Conservation (phyloP, 176 grass and related monocot genomes). For the Triticum turgidum region DNA sequence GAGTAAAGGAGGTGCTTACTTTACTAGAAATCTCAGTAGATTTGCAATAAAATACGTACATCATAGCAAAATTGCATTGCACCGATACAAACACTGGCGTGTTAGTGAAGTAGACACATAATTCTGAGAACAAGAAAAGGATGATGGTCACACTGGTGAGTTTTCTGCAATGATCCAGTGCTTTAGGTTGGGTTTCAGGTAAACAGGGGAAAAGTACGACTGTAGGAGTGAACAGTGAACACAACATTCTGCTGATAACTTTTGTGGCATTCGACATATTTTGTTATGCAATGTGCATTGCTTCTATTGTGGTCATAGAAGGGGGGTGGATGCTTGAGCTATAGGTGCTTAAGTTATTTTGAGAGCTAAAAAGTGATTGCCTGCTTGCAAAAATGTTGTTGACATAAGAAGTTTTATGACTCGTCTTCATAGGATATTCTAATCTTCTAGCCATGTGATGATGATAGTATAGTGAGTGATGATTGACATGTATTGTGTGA, state of each 20-base stretch:
- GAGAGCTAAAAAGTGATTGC: neutral
- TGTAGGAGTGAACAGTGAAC: neutral
- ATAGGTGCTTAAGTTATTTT: neutral
- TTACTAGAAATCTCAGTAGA: neutral
- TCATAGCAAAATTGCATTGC: neutral
- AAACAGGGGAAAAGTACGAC: neutral
- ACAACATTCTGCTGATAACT: neutral
- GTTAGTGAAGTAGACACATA: neutral
- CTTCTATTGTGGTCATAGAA: neutral
- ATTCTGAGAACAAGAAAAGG: neutral
- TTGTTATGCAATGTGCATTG: neutral
- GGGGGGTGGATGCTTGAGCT: slow-evolving; percentile 15
- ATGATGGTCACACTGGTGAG: neutral
- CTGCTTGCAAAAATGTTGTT: neutral
- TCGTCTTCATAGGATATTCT: neutral
- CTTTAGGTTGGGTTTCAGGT: neutral
- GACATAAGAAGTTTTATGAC: neutral
- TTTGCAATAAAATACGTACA: neutral
- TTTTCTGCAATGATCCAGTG: neutral
- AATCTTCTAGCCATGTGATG: neutral
- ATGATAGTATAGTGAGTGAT: neutral
- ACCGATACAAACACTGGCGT: neutral
- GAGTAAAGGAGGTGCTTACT: neutral
- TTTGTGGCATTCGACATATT: neutral
- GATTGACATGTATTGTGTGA: neutral